Percentiles rank a stretch among this genome's conserved stretches.
Conservation (phyloP, 805 yeast species). For the Yamadazyma laniorum region DNA sequence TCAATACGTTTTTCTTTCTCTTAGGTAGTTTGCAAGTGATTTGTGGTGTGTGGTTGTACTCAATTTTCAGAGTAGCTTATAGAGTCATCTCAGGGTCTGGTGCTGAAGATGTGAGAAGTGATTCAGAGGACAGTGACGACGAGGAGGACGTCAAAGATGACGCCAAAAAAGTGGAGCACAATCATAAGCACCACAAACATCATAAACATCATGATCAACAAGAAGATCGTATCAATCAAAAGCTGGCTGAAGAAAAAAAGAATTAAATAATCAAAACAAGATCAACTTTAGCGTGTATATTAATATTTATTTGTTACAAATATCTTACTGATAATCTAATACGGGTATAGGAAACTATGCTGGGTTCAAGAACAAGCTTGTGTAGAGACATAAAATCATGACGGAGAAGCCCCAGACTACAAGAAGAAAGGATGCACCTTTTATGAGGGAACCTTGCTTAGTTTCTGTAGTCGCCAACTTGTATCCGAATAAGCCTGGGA, state of each 20-base stretch:
- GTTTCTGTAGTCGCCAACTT: conserved; percentile 42
- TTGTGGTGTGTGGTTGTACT: conserved; percentile 68
- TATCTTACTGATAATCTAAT: background rate
- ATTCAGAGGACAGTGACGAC: conserved; percentile 58
- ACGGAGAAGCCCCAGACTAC: conserved; percentile 53
- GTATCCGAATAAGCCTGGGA: conserved; percentile 77
- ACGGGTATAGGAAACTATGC: conserved; percentile 4
- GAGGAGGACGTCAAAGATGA: conserved; percentile 23
- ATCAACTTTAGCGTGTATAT: conserved; percentile 5
- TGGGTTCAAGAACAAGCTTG: conserved; percentile 42
- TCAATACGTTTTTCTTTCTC: conserved; percentile 51
- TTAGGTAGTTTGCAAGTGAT: conserved; percentile 66
- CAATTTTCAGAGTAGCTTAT: conserved; percentile 67
- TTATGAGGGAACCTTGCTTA: conserved; percentile 27
- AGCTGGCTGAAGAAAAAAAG: conserved; percentile 4
- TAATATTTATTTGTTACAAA: conserved; percentile 3
- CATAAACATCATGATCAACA: background rate
- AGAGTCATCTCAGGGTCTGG: conserved; percentile 68
- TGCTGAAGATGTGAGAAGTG: conserved; percentile 88
- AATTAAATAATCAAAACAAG: background rate
- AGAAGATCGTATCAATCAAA: background rate
- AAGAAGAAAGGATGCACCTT: conserved; percentile 39
- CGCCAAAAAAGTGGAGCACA: conserved; percentile 14
- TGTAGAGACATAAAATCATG: conserved; percentile 53
- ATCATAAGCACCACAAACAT: conserved; percentile 2